Evolutionary conservation across 495 filamentous ascomycete genomes (phyloP).

Genomic region (Hypomontagnella monticulosa): DNA sequence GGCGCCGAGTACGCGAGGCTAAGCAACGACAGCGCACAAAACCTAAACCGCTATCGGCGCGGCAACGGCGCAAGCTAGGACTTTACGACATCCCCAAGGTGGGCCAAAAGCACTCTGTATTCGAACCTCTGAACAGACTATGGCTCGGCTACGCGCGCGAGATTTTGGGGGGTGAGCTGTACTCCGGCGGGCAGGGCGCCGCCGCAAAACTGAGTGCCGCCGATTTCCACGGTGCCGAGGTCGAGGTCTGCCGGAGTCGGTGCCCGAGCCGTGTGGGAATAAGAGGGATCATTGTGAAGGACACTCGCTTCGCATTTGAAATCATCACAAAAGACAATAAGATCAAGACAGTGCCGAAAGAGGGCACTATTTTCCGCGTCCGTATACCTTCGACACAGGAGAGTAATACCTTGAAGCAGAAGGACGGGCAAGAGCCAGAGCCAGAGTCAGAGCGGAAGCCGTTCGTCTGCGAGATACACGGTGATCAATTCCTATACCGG

Average conservation of each 20-base stretch:
- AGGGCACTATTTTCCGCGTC: constrained; percentile 85
- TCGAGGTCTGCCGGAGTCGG: constrained; percentile 83
- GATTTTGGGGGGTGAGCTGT: constrained; percentile 64
- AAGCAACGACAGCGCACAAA: constrained; percentile 67
- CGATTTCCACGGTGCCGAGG: constrained; percentile 87
- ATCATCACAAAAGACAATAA: constrained; percentile 77
- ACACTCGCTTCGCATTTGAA: constrained; percentile 87
- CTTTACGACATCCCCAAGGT: constrained; percentile 77
- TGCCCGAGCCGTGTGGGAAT: constrained; percentile 85
- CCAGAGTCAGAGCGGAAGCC: constrained; percentile 35
- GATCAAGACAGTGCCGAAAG: constrained; percentile 83
- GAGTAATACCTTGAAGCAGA: constrained; percentile 8
- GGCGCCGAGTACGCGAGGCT: constrained; percentile 62
- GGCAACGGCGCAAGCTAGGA: constrained; percentile 75
- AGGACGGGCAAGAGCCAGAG: background rate
- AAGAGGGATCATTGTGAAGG: constrained; percentile 85
- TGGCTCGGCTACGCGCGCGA: constrained; percentile 89
- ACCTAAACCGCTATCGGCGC: constrained; percentile 80
- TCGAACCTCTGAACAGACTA: constrained; percentile 76
- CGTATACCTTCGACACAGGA: constrained; percentile 64
- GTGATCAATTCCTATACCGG: constrained; percentile 83
- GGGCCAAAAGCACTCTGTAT: constrained; percentile 77
- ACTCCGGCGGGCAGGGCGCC: constrained; percentile 54
- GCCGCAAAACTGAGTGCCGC: constrained; percentile 78
- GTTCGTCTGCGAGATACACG: constrained; percentile 86